Evolutionary conservation across 805 yeast genomes (phyloP), one percentile per base, ranked within the genome.

Genomic region (Metahyphopichia silvanorum): DNA sequence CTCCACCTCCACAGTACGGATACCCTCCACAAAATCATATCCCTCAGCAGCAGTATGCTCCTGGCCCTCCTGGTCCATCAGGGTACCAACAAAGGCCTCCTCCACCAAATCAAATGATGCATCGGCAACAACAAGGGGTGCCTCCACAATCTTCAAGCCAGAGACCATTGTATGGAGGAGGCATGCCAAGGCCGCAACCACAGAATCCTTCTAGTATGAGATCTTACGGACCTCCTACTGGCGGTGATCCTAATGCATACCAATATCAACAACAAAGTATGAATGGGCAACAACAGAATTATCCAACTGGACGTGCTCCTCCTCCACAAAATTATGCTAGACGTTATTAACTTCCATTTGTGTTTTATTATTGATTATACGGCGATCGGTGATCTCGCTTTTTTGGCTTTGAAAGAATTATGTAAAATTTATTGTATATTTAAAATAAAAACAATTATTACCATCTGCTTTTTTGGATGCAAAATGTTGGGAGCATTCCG

Each of bases 401-500:
- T 14, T 32, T 17, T 27, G 27, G 17, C 9, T 20, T 20, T 16
- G 19, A 18, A 24, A 16, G n/a, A 13, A 15, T 12, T 17, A 16
- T 13, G 38, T 33, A 28, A 13, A 29, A 7, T 25, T 16, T 19
- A 21, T 19, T 18, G n/a, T 25, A 16, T 23, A 27, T 17, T 21
- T 18, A 17, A 10, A 26, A 20, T 18, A 8, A 43, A 17, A n/a
- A 17, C 15, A 18, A n/a, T 4, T 27, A 31, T 4, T 28, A n/a
- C 14, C 12, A 13, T 8, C 5, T n/a, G 12, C 10, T 31, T 26
- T 37, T 38, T 25, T 40, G 40, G 16, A 62, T 40, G 39, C 63
- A 56, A 26, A 50, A 35, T 25, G 43, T 41, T 1, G 72, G 72
- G 3, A 63, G 58, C 40, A 64, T 52, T 2, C 72, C 71, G 6